Base-by-base conservation (phyloP, 768 basidiomycete genomes). In the Podaxis sp. region DNA sequence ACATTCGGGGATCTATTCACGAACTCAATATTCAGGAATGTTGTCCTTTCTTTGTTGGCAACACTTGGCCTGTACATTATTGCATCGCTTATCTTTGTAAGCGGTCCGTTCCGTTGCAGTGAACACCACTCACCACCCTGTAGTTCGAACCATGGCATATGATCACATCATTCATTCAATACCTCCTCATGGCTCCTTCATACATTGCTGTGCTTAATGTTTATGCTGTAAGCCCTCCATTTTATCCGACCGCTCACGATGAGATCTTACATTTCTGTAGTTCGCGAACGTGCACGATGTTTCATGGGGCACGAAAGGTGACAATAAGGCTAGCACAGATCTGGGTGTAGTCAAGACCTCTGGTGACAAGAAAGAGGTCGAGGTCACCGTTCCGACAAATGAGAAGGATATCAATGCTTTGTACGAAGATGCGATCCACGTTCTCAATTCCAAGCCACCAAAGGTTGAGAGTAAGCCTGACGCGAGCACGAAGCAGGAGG, bases 141-240 rank as follows among this genome's bases (percentile, higher is more conserved):
- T 63, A 96, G 88, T 88, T 97, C 68, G 95, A 99, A 67, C 96
- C 96, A 2, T 97, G 95, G 94, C 97, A 99, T 73, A 92, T 99
- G 94, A 81, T 99, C 69, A 98, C 97, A 0, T 93, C 91, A 4
- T 96, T 99, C 76, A 28, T 95, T n/a, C 96, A 95, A 72, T 96
- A 96, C 71, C 73, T 91, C 24, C 82, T 97, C 64, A 87, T 98
- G 81, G 92, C 95, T 0, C 96, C 96, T 2, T 94, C 94, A 0
- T 98, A 96, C 69, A 96, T 96, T 71, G 85, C 89, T 59, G 92
- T 99, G 12, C 82, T 99, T 58, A 96, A 96, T 72, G 94, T 96
- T 66, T 95, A 96, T 69, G 89, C 88, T 3, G 86, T 89, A 74
- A 40, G 84, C 69, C 33, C 22, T 44, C 49, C n/a, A 50, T 56